Evolutionary conservation across 331 rosid genomes (phyloP).

Genomic region (Ulmus americana): DNA sequence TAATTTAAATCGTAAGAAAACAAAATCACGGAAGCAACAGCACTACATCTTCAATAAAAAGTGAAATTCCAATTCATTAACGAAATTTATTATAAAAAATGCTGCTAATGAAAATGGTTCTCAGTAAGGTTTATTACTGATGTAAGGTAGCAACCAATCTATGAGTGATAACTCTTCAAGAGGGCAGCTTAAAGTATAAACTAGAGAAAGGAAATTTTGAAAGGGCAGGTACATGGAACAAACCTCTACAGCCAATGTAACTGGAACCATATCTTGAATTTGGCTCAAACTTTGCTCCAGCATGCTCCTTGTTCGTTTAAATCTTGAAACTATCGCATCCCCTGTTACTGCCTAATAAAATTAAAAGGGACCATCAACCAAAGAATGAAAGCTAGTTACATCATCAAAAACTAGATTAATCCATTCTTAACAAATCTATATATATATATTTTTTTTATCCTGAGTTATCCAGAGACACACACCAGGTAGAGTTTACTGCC

Average conservation of each 20-base stretch:
- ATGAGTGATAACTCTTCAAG: neutral
- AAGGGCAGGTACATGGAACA: constrained; percentile 17
- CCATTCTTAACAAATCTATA: neutral
- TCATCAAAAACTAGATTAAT: neutral
- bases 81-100: neutral
- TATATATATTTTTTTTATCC: constrained; percentile 3
- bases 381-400: neutral
- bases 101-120: constrained; percentile 4
- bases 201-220: constrained; percentile 2
- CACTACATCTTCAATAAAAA: neutral
- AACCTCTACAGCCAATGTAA: constrained; percentile 65
- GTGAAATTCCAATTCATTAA: constrained; percentile 1
- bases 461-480: constrained; percentile 21
- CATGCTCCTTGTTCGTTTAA: constrained; percentile 37
- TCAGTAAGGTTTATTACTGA: neutral
- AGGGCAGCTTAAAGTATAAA: neutral
- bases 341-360: constrained; percentile 65
- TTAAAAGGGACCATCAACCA: constrained; percentile 9
- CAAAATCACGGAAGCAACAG: constrained; percentile 8
- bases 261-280: constrained; percentile 61
- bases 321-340: constrained; percentile 48
- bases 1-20: constrained; percentile 17
- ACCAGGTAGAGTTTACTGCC: constrained; percentile 89
- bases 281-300: constrained; percentile 55
- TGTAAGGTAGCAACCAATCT: neutral